Base-by-base conservation (phyloP, 129 eudicot genomes). In the Flaveria sonorensis region DNA sequence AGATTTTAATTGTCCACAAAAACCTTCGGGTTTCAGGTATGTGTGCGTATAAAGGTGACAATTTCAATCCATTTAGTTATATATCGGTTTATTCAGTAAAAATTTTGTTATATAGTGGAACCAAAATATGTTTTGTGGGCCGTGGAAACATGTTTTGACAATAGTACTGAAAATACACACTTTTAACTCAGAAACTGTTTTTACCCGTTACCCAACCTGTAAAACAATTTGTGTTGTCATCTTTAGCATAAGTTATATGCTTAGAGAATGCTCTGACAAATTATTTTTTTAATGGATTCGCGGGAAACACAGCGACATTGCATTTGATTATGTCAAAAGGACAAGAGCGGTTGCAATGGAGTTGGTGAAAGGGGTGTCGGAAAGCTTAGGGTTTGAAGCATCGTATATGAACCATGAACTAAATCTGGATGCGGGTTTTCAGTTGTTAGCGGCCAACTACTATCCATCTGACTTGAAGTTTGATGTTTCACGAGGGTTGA, bases 311-410 rank as follows among this genome's bases (percentile, higher is more conserved):
- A 82, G 83, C 11, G 83, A 78, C 15, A 51, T 78, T 57, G 81
- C 83, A 21, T 48, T 68, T 4, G 73, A 66, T 12, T 83, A 78
- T 71, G 75, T 79, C 62, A 55, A 61, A 68, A 73, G 40, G 5
- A 75, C 83, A 6, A 42, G 75, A 48, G 53, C 39, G 14, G 64
- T 83, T 20, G 81, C 77, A 8, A 61, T 68, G 71, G 81, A 83
- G 73, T 43, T 83, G 67, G 23, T 83, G 28, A 83, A 79, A 63
- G 87, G 84, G 21, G 76, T 83, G 47, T 83, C 87, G 1, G 57
- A 74, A 74, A 83, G 87, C 74, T 56, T 79, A 77, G 87, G 87
- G 28, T 53, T 83, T 14, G 84, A 83, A 36, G 66, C 72, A n/a
- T 62, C 52, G 8, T 83, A 79, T 39, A 83, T 83, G 76, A 23